Evolutionary conservation across 768 basidiomycete species (phyloP), one percentile per base, ranked within the genome.

Genomic region (Peribolospora baueri): DNA sequence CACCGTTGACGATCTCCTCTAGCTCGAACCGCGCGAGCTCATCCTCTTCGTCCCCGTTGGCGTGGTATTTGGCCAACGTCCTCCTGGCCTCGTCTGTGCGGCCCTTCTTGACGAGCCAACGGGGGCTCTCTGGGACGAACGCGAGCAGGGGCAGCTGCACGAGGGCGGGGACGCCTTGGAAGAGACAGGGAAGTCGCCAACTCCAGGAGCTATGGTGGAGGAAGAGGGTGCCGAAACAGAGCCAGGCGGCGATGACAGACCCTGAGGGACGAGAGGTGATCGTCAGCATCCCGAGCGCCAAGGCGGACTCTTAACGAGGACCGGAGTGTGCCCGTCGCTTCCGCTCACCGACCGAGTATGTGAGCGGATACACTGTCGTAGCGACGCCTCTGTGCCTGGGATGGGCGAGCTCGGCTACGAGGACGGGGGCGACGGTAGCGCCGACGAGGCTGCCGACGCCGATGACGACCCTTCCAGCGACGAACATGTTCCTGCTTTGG

Each of bases 31-130:
- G 7, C 8, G 56, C 55, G 39, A 58, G 48, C 3, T 54, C 54
- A 36, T 58, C 14, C 2, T 40, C 13, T 14, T 41, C 41, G 54
- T 87, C 74, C 58, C 82, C 77, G 59, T 82, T 77, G 42, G 82
- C 81, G 62, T 90, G 85, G 65, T 86, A 85, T 65, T 82, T 79
- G 1, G 83, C 82, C 25, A 90, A 72, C 13, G 73, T 73, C n/a
- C 70, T 63, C 48, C 81, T 68, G 3, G 84, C 87, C 64, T 82
- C 70, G 0, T 70, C 74, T 9, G 82, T 75, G 54, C 74, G 74
- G 36, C 84, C 84, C 66, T 81, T 82, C 68, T 71, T 76, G 63
- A 87, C 65, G 59, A 87, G 69, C 75, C 74, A 90, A 73, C 84
- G 78, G 50, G 87, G 87, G 1, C 80, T 82, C 66, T 90, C 86